Base-by-base conservation (phyloP, 2,329 filamentous ascomycete species). In the Scortechinia acanthostroma region DNA sequence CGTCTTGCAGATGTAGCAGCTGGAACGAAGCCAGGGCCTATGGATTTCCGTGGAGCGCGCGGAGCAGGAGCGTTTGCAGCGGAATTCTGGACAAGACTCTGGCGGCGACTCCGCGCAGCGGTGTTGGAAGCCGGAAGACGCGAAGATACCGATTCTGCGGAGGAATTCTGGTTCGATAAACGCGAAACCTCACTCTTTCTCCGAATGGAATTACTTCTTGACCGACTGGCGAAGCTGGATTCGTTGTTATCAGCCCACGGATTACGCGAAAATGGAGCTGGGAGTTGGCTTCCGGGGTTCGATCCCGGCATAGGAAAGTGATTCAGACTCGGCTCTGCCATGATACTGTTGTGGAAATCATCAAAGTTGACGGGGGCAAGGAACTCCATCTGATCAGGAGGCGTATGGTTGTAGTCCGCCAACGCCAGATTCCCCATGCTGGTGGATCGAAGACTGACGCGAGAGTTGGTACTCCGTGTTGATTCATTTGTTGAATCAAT, bases 301-400 rank as follows among this genome's bases (percentile, higher is more conserved):
- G 6, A 6, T 40, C 35, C 35, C 6, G 35, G 35, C 35, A 40
- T 40, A 19, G 35, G 35, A 17, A 40, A 40, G 35, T 40, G 35
- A 17, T 40, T 40, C 17, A 40, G 20, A 19, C 35, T 40, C 6
- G 35, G 35, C 35, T 40, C 35, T 19, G 35, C 35, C 35, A 40
- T 19, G 35, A 40, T 40, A 40, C 35, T 40, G 20, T 40, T 40
- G 17, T 40, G 35, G 6, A 40, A 19, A 19, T 40, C 35, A 40
- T 40, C 35, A 17, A 40, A 40, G 17, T 40, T 40, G 14, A 40
- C 17, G 6, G 35, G 35, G 6, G 35, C 17, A 6, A 40, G 35
- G 35, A 40, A 40, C 10, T 40, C 35, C 17, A 19, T 19, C 6
- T 19, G 14, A 6, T 40, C 35, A 6, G 35, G 35, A 40, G 35